Evolutionary conservation across 352 stramenopile genomes (phyloP).

Genomic region (Pythium dissotocum): DNA sequence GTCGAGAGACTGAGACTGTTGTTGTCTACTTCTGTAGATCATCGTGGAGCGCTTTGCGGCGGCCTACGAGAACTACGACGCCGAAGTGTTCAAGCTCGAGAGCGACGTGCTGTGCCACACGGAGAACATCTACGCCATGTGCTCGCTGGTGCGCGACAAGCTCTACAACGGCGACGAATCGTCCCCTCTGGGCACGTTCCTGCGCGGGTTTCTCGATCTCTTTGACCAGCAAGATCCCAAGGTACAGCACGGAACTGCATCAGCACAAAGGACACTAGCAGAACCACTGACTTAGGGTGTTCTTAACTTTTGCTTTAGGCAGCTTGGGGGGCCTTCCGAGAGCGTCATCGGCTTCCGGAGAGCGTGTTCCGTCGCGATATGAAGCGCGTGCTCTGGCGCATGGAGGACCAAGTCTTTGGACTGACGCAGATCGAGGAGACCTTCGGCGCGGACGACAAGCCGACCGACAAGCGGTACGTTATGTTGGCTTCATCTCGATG

Average conservation of each 20-base stretch:
- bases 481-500: not conserved
- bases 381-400: conserved; percentile 50
- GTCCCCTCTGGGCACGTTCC: conserved; percentile 45
- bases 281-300: not conserved
- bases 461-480: conserved; percentile 11
- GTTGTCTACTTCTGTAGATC: conserved; percentile 32
- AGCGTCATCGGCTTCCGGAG: conserved; percentile 40
- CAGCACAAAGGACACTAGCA: not conserved
- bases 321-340: conserved; percentile 54
- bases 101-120: conserved; percentile 61
- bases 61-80: conserved; percentile 49
- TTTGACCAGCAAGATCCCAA: conserved; percentile 69
- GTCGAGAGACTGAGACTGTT: not conserved
- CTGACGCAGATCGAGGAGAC: conserved; percentile 54
- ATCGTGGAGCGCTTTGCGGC: conserved; percentile 61
- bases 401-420: conserved; percentile 55
- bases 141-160: conserved; percentile 42
- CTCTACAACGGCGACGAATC: conserved; percentile 34
- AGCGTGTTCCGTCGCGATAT: conserved; percentile 68
- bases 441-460: conserved; percentile 26
- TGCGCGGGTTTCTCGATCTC: conserved; percentile 45
- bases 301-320: conserved; percentile 27
- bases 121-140: conserved; percentile 59
- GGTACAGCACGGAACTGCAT: conserved; percentile 24
- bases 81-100: conserved; percentile 70